Evolutionary conservation across 495 filamentous ascomycete species (phyloP).

Genomic region (Choiromyces venosus): DNA sequence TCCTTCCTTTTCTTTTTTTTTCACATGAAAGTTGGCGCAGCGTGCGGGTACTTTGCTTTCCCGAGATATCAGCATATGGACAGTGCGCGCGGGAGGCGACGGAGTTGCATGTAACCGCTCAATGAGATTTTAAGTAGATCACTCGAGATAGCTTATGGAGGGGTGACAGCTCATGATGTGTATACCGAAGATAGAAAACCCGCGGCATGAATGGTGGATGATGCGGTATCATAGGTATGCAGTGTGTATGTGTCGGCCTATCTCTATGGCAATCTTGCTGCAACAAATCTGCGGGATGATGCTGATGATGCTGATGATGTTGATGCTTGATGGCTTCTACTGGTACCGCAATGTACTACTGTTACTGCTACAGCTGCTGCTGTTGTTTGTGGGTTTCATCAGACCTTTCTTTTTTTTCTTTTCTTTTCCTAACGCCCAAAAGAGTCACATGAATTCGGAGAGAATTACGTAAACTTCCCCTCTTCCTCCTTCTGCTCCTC

Average conservation of each 20-base stretch:
- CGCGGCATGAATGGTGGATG: background rate
- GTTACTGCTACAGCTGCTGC: background rate
- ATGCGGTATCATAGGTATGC: background rate
- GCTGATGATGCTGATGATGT: background rate
- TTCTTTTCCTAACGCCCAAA: background rate
- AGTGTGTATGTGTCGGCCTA: background rate
- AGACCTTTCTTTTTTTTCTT: background rate
- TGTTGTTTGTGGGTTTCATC: background rate
- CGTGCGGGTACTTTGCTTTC: background rate
- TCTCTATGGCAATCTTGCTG: background rate
- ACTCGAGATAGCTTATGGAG: background rate
- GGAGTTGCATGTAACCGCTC: background rate
- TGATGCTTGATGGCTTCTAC: background rate
- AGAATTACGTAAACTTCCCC: background rate
- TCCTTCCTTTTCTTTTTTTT: background rate
- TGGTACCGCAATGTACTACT: background rate
- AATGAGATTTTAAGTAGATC: background rate
- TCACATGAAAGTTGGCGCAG: background rate
- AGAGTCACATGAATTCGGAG: background rate
- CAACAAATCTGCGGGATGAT: constrained; percentile 1
- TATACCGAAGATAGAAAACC: background rate
- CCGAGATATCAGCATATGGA: background rate
- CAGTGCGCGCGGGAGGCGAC: background rate
- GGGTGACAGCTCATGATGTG: background rate
- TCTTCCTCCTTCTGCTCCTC: background rate